Base-by-base conservation (phyloP, 2,329 filamentous ascomycete species). In the Ophiosphaerella narmari region DNA sequence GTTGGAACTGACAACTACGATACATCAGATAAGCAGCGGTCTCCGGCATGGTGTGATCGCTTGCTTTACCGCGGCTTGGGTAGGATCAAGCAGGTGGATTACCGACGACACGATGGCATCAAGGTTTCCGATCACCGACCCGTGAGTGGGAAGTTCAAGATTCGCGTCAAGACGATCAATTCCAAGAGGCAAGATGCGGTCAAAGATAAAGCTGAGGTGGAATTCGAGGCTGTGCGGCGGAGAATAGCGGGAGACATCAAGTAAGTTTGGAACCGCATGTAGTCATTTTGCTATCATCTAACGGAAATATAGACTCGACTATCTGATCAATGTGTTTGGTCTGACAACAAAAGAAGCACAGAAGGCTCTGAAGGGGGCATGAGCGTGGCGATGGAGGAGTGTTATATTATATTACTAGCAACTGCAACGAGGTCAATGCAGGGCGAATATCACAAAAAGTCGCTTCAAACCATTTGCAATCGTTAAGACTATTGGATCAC, bases 11-110 rank as follows among this genome's bases (percentile, higher is more conserved):
- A 97, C 68, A 88, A 85, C 6, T 99, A 97, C 72, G 94, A 99
- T 70, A 88, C 89, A 0, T 93, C 89, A 63, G 94, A 99, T 73
- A 99, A 99, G 80, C 90, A 90, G 72, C 85, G 94, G 42, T 88
- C 90, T 18, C 94, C 94, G 0, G 94, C 94, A 1, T 99, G 94
- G 94, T 99, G 94, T 71, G 94, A 99, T 77, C 85, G 94, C 32
- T 77, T 99, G 33, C 77, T 99, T n/a, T 96, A 91, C 63, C 84
- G 92, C 18, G 91, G 91, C 18, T 75, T 88, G 11, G 90, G 90
- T 24, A 85, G 89, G 48, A 86, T 97, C 63, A 87, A 91, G 73
- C 92, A 97, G 73, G 76, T 91, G 41, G 90, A 96, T 58, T 99
- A 99, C 73, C 80, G 83, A 42, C 80, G 94, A 41, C 93, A 97